phyloP scores from a whole-genome alignment of 306 rosid genomes.

The Corylus avellana region DNA sequence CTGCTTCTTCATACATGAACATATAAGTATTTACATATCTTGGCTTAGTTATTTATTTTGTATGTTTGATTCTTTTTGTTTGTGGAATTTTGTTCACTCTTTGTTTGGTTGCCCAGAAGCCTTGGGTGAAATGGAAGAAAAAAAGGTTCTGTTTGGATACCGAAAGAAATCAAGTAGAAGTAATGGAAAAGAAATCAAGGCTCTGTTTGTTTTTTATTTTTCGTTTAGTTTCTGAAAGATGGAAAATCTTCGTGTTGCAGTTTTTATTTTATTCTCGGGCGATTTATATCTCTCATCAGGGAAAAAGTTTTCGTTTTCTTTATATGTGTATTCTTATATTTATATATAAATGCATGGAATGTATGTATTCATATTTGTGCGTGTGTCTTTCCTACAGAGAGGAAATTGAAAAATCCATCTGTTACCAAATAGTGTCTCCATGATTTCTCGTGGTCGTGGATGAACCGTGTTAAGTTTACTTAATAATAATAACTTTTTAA shows the following conservation, averaged over 20 bases:
- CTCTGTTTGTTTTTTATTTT: neutral
- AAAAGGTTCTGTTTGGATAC: neutral
- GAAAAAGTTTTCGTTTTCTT: too few relatives aligned
- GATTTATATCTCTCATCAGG: too few relatives aligned
- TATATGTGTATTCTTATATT: too few relatives aligned
- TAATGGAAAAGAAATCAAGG: neutral
- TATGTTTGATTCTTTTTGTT: neutral
- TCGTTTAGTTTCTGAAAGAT: neutral
- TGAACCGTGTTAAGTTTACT: too few relatives aligned
- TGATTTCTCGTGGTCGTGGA: too few relatives aligned
- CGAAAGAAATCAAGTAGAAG: neutral
- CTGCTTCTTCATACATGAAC: neutral
- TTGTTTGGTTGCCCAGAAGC: neutral
- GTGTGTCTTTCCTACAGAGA: neutral
- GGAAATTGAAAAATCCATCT: neutral
- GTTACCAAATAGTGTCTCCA: too few relatives aligned
- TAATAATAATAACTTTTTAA: too few relatives aligned
- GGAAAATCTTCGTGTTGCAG: too few relatives aligned
- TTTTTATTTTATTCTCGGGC: too few relatives aligned
- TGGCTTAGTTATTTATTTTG: neutral
- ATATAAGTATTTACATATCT: neutral
- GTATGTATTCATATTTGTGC: too few relatives aligned
- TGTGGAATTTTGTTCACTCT: neutral
- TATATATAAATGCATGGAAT: too few relatives aligned
- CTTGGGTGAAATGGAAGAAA: neutral